Evolutionary conservation across 305 asterid species (phyloP).

Genomic region (Fraxinus paxiana): DNA sequence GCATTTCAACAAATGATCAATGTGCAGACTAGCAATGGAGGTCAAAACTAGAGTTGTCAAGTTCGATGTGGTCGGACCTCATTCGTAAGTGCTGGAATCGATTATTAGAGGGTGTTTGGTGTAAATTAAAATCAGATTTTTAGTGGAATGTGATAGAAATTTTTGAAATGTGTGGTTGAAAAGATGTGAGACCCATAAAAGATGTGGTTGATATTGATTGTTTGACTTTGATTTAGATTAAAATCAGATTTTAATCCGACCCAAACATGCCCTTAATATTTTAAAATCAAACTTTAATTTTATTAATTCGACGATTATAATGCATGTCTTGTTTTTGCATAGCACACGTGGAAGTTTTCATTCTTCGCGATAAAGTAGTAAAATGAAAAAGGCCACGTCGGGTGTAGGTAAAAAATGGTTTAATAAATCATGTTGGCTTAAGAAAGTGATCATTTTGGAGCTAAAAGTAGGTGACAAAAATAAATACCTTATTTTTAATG

Average conservation of each 20-base stretch:
- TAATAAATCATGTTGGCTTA: neutral
- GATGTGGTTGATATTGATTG: no score
- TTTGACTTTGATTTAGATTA: no score
- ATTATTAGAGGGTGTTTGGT: no score
- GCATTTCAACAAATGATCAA: neutral
- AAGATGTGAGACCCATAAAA: no score
- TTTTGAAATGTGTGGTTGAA: no score
- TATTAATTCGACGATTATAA: no score
- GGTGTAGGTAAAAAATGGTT: neutral
- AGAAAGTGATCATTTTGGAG: neutral
- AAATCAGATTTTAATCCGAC: no score
- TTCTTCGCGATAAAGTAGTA: neutral
- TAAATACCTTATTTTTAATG: slow-evolving; percentile 6
- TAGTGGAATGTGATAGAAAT: no score
- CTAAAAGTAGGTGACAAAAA: slow-evolving; percentile 14
- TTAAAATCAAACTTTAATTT: no score
- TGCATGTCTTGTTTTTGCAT: neutral
- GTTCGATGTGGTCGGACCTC: neutral
- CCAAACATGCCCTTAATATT: no score
- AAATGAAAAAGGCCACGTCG: neutral
- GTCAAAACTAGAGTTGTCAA: neutral
- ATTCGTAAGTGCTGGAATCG: no score
- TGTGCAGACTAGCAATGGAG: neutral
- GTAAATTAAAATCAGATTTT: no score
- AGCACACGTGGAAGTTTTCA: neutral